A percentile compares a stretch with the other conserved stretches of the same genome.
phyloP scores from a whole-genome alignment of 2,329 filamentous ascomycete genomes.

The Polytolypa hystricis region DNA sequence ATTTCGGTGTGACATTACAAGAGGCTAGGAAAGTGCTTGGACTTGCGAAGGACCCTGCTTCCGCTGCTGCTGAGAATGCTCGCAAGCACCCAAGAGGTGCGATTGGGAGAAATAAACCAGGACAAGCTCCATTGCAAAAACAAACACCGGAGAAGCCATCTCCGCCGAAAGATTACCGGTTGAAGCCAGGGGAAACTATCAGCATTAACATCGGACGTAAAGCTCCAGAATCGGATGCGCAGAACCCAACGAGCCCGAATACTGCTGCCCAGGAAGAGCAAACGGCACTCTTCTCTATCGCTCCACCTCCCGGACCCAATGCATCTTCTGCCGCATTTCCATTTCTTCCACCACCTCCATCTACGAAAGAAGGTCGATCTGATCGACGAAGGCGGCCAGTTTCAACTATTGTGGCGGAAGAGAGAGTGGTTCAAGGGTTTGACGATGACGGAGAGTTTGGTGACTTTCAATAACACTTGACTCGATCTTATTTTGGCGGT shows the following conservation, averaged over 20 bases:
- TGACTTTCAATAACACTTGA: constrained; percentile 58
- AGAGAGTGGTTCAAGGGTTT: constrained; percentile 45
- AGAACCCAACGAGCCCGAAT: constrained; percentile 3
- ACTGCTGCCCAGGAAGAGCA: constrained; percentile 26
- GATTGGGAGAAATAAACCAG: constrained; percentile 1
- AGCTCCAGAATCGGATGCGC: constrained; percentile 16
- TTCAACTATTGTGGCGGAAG: constrained; percentile 40
- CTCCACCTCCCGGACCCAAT: constrained; percentile 45
- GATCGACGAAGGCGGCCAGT: constrained; percentile 48
- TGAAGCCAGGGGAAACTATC: constrained; percentile 86
- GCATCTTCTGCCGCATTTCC: constrained; percentile 15
- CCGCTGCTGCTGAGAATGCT: constrained; percentile 2
- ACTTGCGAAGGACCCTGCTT: constrained; percentile 38
- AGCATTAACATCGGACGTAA: constrained; percentile 59
- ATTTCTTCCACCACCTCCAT: constrained; percentile 57
- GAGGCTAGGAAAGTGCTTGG: constrained; percentile 63
- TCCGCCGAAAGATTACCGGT: constrained; percentile 56
- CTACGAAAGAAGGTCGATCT: constrained; percentile 40
- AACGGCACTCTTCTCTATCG: constrained; percentile 57
- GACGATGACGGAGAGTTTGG: constrained; percentile 83
- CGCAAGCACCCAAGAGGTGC: constrained; percentile 6
- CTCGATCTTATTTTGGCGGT: no score
- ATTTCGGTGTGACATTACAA: constrained; percentile 70
- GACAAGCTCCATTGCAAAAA: background rate
- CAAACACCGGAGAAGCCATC: constrained; percentile 13